A percentile compares a stretch with the other conserved stretches of the same genome.
Conservation (phyloP, 441 rosid genomes). For the Biscutella laevigata region DNA sequence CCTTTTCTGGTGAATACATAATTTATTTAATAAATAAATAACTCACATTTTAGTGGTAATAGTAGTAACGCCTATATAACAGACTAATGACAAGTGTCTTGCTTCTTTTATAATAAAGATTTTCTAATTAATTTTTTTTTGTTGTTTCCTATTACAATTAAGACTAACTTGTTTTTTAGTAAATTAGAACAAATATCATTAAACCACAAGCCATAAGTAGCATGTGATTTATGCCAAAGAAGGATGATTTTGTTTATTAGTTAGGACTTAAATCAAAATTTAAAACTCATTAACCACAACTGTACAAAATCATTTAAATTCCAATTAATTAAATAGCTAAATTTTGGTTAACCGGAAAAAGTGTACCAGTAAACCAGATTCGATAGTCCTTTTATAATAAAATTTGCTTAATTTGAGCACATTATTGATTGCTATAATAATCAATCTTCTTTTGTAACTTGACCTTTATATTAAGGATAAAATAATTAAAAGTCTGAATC, state of each 20-base stretch:
- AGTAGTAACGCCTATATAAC: background rate
- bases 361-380: too few species aligned
- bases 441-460: background rate
- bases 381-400: background rate
- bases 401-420: background rate
- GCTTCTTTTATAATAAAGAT: background rate
- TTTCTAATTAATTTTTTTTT: background rate
- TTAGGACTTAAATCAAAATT: background rate
- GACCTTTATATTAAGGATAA: background rate
- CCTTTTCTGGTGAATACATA: background rate
- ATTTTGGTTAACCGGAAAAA: too few species aligned
- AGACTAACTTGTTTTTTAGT: background rate
- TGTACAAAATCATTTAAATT: background rate
- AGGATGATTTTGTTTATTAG: background rate
- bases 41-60: background rate
- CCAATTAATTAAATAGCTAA: too few species aligned
- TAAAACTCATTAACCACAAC: background rate
- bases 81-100: background rate
- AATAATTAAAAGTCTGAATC: background rate
- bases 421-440: constrained; percentile 4
- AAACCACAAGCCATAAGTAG: background rate
- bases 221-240: constrained; percentile 19
- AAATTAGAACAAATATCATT: background rate
- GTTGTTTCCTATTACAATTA: background rate
- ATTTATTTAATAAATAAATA: background rate